These are phyloP conservation scores for Aspergillus fumigatus DNA, from an alignment of 2,329 filamentous ascomycete species.

Conservation along the genomic window DNA sequence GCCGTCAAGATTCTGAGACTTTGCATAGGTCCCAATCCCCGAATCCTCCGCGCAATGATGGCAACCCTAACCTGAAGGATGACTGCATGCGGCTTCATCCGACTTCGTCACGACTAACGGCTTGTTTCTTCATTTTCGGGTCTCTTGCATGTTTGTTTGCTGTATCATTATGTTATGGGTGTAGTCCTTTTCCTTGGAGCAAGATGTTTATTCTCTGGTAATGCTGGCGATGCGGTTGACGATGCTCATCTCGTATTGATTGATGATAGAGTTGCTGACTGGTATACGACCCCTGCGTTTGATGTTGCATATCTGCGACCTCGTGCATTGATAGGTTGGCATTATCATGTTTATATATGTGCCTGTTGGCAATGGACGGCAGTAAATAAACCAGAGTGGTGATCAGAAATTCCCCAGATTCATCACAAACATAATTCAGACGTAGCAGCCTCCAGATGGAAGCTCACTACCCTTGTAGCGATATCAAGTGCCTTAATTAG, in stretches of 20 bases:
- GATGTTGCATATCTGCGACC: neutral
- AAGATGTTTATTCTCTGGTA: neutral
- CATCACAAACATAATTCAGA: too few relatives aligned
- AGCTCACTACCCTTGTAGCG: neutral
- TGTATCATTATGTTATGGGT: neutral
- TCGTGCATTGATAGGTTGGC: neutral
- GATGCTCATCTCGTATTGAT: neutral
- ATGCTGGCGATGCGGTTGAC: neutral
- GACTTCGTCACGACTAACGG: constrained; percentile 1
- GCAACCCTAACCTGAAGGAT: constrained; percentile 59
- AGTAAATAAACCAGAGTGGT: neutral
- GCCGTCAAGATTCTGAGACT: constrained; percentile 15
- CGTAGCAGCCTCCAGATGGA: too few relatives aligned
- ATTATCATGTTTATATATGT: neutral
- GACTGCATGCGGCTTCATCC: neutral
- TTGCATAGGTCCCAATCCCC: constrained; percentile 57
- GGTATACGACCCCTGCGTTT: neutral
- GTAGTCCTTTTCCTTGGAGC: neutral
- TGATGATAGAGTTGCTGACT: neutral
- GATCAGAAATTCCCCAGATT: neutral
- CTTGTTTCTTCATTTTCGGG: constrained; percentile 1
- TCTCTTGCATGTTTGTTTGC: neutral
- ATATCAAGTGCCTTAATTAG: neutral
- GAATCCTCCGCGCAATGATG: constrained; percentile 65
- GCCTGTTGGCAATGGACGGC: neutral